phyloP scores from a whole-genome alignment of 345 rosid genomes.

The Populus tremula region DNA sequence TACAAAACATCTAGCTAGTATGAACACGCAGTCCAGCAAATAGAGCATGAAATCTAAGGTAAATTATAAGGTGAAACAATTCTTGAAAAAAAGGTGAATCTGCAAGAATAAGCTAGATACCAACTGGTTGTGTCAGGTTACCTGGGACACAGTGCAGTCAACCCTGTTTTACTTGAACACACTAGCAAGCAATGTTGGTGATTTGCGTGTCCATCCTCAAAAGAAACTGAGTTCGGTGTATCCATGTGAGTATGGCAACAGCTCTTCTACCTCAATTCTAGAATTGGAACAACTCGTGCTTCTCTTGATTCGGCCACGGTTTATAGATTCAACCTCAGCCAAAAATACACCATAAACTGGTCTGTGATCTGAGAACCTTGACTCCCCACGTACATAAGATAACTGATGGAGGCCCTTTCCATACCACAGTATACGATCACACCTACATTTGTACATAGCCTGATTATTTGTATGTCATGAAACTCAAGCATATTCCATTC shows the following conservation, averaged over 20 bases:
- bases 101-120: not conserved
- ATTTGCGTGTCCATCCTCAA: conserved; percentile 25
- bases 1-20: not conserved
- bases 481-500: not conserved
- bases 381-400: conserved; percentile 96
- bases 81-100: not conserved
- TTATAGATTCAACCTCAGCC: conserved; percentile 81
- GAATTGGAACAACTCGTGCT: conserved; percentile 66
- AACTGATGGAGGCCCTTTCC: conserved; percentile 79
- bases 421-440: conserved; percentile 96
- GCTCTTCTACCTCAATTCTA: conserved; percentile 84
- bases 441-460: conserved; percentile 46
- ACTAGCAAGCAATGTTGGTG: conserved; percentile 10
- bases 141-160: conserved; percentile 11
- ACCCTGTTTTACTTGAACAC: not conserved
- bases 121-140: conserved; percentile 2
- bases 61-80: no score
- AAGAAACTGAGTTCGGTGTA: conserved; percentile 47
- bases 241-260: conserved; percentile 61
- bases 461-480: not conserved
- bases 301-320: conserved; percentile 55
- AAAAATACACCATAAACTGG: conserved; percentile 81
- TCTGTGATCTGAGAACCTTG: conserved; percentile 96
- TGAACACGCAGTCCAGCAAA: conserved; percentile 11
- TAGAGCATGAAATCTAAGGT: no score